Percentiles rank a stretch among this genome's conserved stretches.
Evolutionary conservation across 768 basidiomycete genomes (phyloP).

Genomic region (Kwoniella sp.): DNA sequence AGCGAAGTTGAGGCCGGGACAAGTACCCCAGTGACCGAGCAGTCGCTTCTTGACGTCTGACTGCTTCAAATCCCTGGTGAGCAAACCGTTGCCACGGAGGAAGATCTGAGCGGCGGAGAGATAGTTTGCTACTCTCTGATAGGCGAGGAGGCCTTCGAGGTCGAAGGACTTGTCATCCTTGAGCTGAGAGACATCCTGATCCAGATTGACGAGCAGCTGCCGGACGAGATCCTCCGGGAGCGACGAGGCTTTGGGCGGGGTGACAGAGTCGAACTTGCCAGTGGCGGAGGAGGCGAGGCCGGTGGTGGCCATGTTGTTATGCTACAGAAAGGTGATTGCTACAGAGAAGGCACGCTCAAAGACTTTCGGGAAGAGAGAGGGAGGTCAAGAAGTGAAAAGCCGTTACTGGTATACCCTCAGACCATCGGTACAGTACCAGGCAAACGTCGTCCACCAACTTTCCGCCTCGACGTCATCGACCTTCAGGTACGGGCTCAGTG

Average conservation of each 20-base stretch:
- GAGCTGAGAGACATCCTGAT: constrained; percentile 55
- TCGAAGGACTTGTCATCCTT: constrained; percentile 55
- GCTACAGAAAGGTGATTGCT: background rate
- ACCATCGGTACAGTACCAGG: too few relatives aligned
- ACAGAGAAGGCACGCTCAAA: background rate
- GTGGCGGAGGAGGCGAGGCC: constrained; percentile 35
- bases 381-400: too few relatives aligned
- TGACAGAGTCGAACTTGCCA: constrained; percentile 37
- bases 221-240: constrained; percentile 59
- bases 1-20: constrained; percentile 68
- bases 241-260: constrained; percentile 65
- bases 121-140: constrained; percentile 47
- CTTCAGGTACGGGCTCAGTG: too few relatives aligned
- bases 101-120: constrained; percentile 54
- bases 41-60: constrained; percentile 77
- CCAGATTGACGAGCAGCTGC: constrained; percentile 55
- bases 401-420: too few relatives aligned
- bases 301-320: constrained; percentile 36
- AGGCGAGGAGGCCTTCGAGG: constrained; percentile 46
- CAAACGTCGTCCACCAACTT: background rate
- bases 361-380: background rate
- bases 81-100: constrained; percentile 65
- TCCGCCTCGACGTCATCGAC: too few relatives aligned
- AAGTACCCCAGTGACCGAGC: constrained; percentile 70
- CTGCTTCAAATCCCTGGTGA: constrained; percentile 58